phyloP scores from a whole-genome alignment of 2,329 filamentous ascomycete species.

The Coniochaeta sp. region DNA sequence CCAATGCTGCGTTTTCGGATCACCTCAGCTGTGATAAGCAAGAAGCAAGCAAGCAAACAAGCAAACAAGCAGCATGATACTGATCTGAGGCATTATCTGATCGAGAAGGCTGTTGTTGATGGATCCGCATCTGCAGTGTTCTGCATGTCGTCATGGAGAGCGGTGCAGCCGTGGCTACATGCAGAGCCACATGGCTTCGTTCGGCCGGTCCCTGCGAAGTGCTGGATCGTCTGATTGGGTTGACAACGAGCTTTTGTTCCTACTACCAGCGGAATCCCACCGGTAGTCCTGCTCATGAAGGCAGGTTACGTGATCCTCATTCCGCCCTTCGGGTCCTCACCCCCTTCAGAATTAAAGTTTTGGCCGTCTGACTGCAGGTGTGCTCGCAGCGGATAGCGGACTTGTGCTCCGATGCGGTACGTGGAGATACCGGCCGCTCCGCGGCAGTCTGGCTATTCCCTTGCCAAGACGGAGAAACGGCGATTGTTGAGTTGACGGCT shows the following conservation, averaged over 20 bases:
- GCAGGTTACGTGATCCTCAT: too few species aligned
- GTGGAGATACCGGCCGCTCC: background rate
- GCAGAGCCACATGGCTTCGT: background rate
- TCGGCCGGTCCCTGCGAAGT: background rate
- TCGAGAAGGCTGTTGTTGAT: background rate
- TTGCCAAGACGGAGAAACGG: background rate
- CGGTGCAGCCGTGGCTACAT: background rate
- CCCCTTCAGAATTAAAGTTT: too few species aligned
- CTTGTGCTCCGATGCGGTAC: background rate
- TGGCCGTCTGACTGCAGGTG: background rate
- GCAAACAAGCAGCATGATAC: background rate
- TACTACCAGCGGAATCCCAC: too few species aligned
- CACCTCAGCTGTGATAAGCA: too few species aligned
- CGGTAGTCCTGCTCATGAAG: too few species aligned
- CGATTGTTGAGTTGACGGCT: too few species aligned
- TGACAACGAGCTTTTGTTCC: too few species aligned
- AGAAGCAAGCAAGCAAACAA: background rate
- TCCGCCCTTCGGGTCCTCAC: too few species aligned
- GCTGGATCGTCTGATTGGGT: background rate
- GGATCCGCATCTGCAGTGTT: background rate
- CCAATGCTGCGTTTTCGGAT: background rate
- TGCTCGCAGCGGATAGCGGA: background rate
- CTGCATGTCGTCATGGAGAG: background rate
- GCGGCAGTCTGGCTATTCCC: background rate
- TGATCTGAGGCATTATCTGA: background rate